phyloP scores from a whole-genome alignment of 1,284 basidiomycete species.

The Malassezia furfur region DNA sequence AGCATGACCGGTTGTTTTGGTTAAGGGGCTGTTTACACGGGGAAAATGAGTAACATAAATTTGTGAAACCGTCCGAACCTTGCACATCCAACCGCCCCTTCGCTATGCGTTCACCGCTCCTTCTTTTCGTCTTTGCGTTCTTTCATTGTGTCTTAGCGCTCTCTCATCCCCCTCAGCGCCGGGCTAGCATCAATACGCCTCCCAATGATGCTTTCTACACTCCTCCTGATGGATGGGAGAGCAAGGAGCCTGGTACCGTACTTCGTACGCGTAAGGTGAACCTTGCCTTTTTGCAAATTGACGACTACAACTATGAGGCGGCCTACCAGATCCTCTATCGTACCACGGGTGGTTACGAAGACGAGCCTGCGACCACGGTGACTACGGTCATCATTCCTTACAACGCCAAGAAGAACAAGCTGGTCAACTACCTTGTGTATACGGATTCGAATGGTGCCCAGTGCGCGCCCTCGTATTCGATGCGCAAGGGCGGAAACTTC shows the following conservation, averaged over 20 bases:
- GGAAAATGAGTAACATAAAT: not conserved
- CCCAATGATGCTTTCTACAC: conserved; percentile 31
- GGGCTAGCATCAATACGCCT: conserved; percentile 11
- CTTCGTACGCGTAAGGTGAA: conserved; percentile 24
- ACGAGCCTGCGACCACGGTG: conserved; percentile 14
- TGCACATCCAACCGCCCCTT: not conserved
- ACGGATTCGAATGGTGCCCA: conserved; percentile 23
- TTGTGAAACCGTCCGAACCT: not conserved
- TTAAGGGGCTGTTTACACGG: not conserved
- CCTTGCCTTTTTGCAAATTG: conserved; percentile 2
- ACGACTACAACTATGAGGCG: conserved; percentile 9
- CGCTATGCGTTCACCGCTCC: not conserved
- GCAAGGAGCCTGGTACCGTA: conserved; percentile 21
- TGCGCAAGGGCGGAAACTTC: conserved; percentile 13
- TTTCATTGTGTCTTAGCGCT: not conserved
- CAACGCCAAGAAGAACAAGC: conserved; percentile 22
- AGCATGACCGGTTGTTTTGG: not conserved
- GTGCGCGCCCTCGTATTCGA: conserved; percentile 30
- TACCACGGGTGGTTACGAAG: conserved; percentile 11
- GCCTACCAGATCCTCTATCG: conserved; percentile 29
- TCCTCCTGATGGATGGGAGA: conserved; percentile 14
- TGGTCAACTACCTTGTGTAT: conserved; percentile 23
- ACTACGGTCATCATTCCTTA: conserved; percentile 27
- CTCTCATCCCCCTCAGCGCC: not conserved
- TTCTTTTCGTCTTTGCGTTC: not conserved